phyloP scores from a whole-genome alignment of 495 filamentous ascomycete genomes.

The Xylaria bambusicola region DNA sequence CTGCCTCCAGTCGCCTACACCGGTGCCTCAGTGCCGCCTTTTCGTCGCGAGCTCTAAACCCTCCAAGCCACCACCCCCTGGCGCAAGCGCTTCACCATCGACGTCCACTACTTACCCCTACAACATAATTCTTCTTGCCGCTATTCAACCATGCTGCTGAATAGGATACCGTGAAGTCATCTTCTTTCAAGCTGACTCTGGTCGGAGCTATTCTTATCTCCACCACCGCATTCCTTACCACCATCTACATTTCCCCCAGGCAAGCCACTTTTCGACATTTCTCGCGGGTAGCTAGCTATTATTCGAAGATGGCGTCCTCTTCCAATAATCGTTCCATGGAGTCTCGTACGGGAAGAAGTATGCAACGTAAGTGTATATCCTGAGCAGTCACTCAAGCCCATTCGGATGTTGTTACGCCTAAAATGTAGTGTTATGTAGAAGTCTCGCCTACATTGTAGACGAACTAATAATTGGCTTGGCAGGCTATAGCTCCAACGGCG shows the following conservation, averaged over 20 bases:
- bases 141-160: slow-evolving; percentile 36
- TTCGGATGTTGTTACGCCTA: slow-evolving; percentile 24
- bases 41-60: slow-evolving; percentile 11
- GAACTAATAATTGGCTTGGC: slow-evolving; percentile 43
- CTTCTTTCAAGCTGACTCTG: slow-evolving; percentile 36
- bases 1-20: slow-evolving; percentile 10
- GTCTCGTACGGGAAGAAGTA: slow-evolving; percentile 72
- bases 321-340: slow-evolving; percentile 68
- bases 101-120: not conserved
- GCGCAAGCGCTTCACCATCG: slow-evolving; percentile 4
- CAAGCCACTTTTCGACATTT: slow-evolving; percentile 19
- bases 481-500: slow-evolving; percentile 92
- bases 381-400: slow-evolving; percentile 13
- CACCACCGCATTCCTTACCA: slow-evolving; percentile 9
- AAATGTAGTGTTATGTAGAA: slow-evolving; percentile 23
- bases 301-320: slow-evolving; percentile 34
- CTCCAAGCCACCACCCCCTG: slow-evolving; percentile 9
- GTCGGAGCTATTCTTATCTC: slow-evolving; percentile 26
- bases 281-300: slow-evolving; percentile 20
- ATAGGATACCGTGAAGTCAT: slow-evolving; percentile 34
- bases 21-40: not conserved
- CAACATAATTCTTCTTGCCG: slow-evolving; percentile 11
- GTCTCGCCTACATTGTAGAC: slow-evolving; percentile 34
- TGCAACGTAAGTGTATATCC: slow-evolving; percentile 69
- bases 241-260: slow-evolving; percentile 20